Conservation (phyloP, 108 stramenopile genomes). For the Cyclotella sp. region DNA sequence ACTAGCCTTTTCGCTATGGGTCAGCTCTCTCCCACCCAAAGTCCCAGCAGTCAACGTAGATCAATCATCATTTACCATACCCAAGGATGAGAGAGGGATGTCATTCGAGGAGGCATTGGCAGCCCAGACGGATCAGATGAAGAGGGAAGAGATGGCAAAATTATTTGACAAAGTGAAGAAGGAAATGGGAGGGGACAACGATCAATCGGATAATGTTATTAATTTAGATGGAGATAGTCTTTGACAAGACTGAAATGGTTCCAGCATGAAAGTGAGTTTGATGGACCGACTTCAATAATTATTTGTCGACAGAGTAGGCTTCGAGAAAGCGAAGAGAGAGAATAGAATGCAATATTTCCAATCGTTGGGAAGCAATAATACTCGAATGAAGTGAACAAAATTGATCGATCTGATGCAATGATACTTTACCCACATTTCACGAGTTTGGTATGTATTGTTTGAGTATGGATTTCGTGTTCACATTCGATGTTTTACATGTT, state of each 20-base stretch:
- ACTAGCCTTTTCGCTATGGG: constrained; percentile 23
- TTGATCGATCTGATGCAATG: too few relatives aligned
- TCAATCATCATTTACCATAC: not conserved
- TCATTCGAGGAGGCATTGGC: constrained; percentile 17
- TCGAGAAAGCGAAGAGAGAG: too few relatives aligned
- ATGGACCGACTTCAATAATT: not conserved
- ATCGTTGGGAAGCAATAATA: too few relatives aligned
- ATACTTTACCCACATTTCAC: too few relatives aligned
- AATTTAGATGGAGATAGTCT: constrained; percentile 38
- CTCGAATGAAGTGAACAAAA: too few relatives aligned
- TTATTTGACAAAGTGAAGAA: constrained; percentile 2
- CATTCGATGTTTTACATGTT: too few relatives aligned
- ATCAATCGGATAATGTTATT: constrained; percentile 15
- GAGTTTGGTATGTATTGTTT: too few relatives aligned
- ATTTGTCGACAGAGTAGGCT: not conserved
- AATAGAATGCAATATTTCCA: too few relatives aligned
- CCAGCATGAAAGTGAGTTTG: not conserved
- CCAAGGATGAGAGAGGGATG: constrained; percentile 1
- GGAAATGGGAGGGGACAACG: not conserved
- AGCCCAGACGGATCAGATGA: not conserved
- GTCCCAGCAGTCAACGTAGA: not conserved
- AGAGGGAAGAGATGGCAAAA: constrained; percentile 3
- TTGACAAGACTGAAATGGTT: constrained; percentile 4
- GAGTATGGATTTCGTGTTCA: too few relatives aligned
- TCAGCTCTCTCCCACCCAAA: constrained; percentile 30